A percentile compares a stretch with the other conserved stretches of the same genome.
phyloP scores from a whole-genome alignment of 1,284 basidiomycete species.

The Irpex sp. region DNA sequence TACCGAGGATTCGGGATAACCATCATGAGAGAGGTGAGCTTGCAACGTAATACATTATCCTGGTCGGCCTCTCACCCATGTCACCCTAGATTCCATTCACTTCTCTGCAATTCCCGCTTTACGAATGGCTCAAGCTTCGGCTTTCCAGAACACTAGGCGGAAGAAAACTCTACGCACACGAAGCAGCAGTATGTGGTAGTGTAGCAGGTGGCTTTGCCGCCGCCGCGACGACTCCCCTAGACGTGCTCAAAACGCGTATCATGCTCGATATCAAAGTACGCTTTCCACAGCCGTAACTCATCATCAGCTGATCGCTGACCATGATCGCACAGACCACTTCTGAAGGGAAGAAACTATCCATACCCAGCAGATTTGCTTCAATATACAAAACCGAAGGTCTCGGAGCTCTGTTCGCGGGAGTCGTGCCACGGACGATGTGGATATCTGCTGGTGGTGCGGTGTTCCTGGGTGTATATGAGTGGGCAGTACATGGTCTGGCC shows the following conservation, averaged over 20 bases:
- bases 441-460: slow-evolving; percentile 97
- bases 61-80: not conserved
- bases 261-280: slow-evolving; percentile 88
- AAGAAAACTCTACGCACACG: slow-evolving; percentile 68
- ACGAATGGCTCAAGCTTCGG: slow-evolving; percentile 81
- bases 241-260: slow-evolving; percentile 95
- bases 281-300: slow-evolving; percentile 10
- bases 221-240: slow-evolving; percentile 89
- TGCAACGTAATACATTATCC: slow-evolving; percentile 2
- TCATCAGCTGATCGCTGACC: not conserved
- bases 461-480: slow-evolving; percentile 94
- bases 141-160: slow-evolving; percentile 48
- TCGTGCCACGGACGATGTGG: slow-evolving; percentile 91
- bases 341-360: slow-evolving; percentile 48
- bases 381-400: slow-evolving; percentile 79
- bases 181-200: slow-evolving; percentile 91
- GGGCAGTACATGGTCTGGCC: slow-evolving; percentile 30
- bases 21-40: slow-evolving; percentile 71
- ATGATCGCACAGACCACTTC: slow-evolving; percentile 38
- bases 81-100: slow-evolving; percentile 88
- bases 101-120: slow-evolving; percentile 95
- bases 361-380: slow-evolving; percentile 49
- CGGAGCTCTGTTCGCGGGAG: slow-evolving; percentile 80
- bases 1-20: slow-evolving; percentile 81
- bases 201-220: slow-evolving; percentile 91